Evolutionary conservation across 2,329 filamentous ascomycete genomes (phyloP).

Genomic region (Claviceps cyperi): DNA sequence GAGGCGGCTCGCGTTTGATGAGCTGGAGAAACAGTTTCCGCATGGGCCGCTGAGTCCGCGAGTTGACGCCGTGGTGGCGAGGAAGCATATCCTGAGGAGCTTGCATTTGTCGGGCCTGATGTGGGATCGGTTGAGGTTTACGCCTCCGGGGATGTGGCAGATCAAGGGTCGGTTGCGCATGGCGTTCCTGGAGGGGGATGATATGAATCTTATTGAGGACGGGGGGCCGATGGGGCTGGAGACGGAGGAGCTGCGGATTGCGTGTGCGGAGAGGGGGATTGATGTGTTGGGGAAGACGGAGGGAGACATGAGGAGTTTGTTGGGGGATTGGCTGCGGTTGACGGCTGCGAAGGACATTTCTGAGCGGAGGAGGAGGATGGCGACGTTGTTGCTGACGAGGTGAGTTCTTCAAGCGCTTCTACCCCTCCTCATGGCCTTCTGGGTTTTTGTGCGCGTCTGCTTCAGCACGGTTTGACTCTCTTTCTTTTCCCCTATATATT

Average conservation of each 20-base stretch:
- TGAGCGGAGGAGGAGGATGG: constrained; percentile 24
- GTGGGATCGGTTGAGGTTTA: constrained; percentile 36
- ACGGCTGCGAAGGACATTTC: constrained; percentile 23
- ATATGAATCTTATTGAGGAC: constrained; percentile 47
- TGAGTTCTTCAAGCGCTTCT: constrained; percentile 12
- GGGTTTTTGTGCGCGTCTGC: too few species aligned
- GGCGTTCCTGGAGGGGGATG: constrained; percentile 55
- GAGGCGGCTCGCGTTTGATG: constrained; percentile 33
- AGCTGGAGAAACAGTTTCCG: constrained; percentile 19
- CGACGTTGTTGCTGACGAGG: constrained; percentile 27
- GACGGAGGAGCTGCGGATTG: constrained; percentile 50
- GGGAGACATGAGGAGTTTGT: constrained; percentile 32
- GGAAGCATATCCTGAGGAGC: constrained; percentile 25
- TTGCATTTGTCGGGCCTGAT: constrained; percentile 30
- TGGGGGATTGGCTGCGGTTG: constrained; percentile 34
- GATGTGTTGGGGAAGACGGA: constrained; percentile 43
- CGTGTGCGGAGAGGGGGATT: constrained; percentile 56
- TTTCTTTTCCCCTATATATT: neutral
- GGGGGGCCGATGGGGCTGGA: constrained; percentile 45
- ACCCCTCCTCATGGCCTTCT: too few species aligned
- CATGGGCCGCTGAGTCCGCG: constrained; percentile 22
- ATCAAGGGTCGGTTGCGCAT: constrained; percentile 38
- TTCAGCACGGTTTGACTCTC: too few species aligned
- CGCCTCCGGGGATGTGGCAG: constrained; percentile 36
- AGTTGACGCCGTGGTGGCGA: constrained; percentile 16